Evolutionary conservation across 2,329 filamentous ascomycete species (phyloP).

Genomic region (Trichothecium roseum): DNA sequence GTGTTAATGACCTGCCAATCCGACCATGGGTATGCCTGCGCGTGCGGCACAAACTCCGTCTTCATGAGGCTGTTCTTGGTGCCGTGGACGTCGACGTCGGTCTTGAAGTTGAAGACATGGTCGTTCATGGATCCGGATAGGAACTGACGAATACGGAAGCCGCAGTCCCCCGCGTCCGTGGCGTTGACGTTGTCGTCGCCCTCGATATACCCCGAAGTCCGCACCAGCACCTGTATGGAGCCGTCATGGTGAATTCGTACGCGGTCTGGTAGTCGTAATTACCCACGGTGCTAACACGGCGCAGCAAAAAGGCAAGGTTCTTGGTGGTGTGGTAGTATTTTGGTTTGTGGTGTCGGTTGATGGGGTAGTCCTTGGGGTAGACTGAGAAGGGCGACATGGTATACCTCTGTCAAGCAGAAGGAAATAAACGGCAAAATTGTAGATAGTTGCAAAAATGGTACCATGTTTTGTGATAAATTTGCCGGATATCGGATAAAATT

Average conservation of each 20-base stretch:
- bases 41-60: conserved; percentile 20
- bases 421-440: too few relatives aligned
- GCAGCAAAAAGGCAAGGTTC: conserved; percentile 34
- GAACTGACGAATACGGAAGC: conserved; percentile 36
- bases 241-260: conserved; percentile 42
- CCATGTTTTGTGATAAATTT: too few relatives aligned
- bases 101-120: conserved; percentile 45
- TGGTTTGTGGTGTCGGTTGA: conserved; percentile 36
- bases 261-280: conserved; percentile 45
- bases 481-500: too few relatives aligned
- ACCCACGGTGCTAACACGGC: conserved; percentile 37
- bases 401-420: too few relatives aligned
- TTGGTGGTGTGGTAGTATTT: conserved; percentile 33
- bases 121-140: conserved; percentile 42
- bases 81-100: conserved; percentile 40
- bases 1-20: conserved; percentile 34
- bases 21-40: conserved; percentile 36
- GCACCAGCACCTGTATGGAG: conserved; percentile 37
- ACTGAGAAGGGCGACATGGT: too few relatives aligned
- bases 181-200: conserved; percentile 34
- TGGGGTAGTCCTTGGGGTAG: conserved; percentile 35
- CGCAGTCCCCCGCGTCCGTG: conserved; percentile 31
- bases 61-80: conserved; percentile 32
- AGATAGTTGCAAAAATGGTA: too few relatives aligned
- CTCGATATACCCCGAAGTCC: conserved; percentile 45